Base-by-base conservation (phyloP, 441 rosid genomes). In the Capsella rubella region DNA sequence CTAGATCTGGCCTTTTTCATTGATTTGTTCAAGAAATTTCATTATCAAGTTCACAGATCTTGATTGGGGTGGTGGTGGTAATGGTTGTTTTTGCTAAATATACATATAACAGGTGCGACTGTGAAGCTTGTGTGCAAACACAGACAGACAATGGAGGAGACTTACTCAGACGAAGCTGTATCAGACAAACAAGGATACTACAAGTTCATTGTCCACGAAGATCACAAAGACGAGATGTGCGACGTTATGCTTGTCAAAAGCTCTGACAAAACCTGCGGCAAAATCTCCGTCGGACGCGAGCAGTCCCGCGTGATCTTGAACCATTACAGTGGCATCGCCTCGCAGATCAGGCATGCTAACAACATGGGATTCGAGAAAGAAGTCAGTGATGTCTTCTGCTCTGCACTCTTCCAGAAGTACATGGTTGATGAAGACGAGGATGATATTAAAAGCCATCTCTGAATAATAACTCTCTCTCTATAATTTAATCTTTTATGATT, bases 151-250 rank as follows among this genome's bases (percentile, higher is more conserved):
- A 77, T 78, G 79, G 61, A 85, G 3, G 73, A 84, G 15, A 63
- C 76, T 0, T 93, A 88, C 84, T 81, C 80, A 75, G 84, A 64
- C 67, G 87, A 76, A 16, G 84, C 81, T 3, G 54, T 51, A 10
- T 91, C 98, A 0, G 89, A 90, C 75, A 84, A 88, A 3, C 45
- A 78, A 0, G 99, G 98, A 55, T 71, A 78, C 16, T 95, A 93
- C 72, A 86, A 69, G 71, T 83, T 93, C 50, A 1, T 43, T 2
- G 90, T 95, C 9, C 58, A 82, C 4, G 92, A 91, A 54, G 99
- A 95, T 67, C 99, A 91, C 37, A 68, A 65, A 53, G 95, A 78
- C 49, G 66, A 73, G 65, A 55, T 78, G 71, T 78, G 81, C 1
- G 81, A 78, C 13, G 81, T 78, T 25, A 7, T 37, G 74, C 78